Percentiles rank a stretch among this genome's conserved stretches.
Evolutionary conservation across 352 stramenopile genomes (phyloP).

Genomic region (Pythium volutum): DNA sequence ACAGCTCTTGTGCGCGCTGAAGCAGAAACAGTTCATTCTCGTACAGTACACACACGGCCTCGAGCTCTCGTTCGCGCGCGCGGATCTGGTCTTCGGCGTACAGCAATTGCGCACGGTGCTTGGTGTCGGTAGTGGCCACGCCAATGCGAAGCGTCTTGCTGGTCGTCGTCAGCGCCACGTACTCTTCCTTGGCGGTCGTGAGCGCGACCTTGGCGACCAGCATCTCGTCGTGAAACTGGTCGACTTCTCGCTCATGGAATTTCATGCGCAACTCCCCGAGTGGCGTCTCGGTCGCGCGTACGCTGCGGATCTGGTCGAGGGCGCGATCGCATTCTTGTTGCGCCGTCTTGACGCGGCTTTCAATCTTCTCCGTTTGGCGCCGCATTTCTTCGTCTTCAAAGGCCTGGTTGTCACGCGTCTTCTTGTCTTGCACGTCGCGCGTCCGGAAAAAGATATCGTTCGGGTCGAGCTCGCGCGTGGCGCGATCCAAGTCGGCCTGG

Average conservation of each 20-base stretch:
- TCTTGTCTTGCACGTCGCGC: conserved; percentile 57
- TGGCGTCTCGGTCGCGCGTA: conserved; percentile 43
- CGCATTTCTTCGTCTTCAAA: conserved; percentile 55
- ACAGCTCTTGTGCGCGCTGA: conserved; percentile 50
- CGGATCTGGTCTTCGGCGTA: conserved; percentile 76
- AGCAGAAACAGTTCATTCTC: conserved; percentile 77
- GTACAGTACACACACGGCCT: conserved; percentile 43
- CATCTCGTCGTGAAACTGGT: conserved; percentile 43
- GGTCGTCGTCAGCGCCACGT: conserved; percentile 48
- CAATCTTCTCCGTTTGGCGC: conserved; percentile 40
- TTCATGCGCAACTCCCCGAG: conserved; percentile 46
- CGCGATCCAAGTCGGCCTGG: conserved; percentile 55
- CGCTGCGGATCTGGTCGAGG: conserved; percentile 33
- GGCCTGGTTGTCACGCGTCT: conserved; percentile 45
- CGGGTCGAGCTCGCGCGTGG: conserved; percentile 70
- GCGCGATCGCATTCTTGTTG: conserved; percentile 34
- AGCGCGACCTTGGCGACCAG: conserved; percentile 46
- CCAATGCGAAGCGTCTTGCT: conserved; percentile 38
- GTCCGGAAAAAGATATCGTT: conserved; percentile 78
- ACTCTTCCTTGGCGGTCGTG: conserved; percentile 58
- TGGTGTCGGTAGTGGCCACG: conserved; percentile 36
- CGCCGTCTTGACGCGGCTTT: conserved; percentile 40
- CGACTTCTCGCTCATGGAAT: conserved; percentile 64
- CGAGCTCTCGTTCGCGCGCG: conserved; percentile 52
- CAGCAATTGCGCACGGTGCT: conserved; percentile 63